Conservation (phyloP, 1,284 basidiomycete genomes). For the Pyrrhoderma lamaoense region DNA sequence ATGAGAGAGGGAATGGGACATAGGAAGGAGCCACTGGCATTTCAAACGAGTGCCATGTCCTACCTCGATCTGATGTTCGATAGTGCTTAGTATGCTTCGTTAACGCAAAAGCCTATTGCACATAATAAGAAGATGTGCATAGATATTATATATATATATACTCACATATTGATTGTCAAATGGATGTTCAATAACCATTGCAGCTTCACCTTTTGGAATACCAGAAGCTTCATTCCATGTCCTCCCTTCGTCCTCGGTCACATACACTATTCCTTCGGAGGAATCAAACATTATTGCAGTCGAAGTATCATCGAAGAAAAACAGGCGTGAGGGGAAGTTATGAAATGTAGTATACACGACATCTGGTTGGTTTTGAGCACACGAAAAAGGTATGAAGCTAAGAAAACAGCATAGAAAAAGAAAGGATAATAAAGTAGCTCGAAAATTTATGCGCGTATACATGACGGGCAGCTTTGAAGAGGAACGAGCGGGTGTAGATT, state of each 20-base stretch:
- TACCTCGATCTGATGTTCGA: conserved; percentile 79
- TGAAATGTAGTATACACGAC: conserved; percentile 43
- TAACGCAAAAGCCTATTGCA: conserved; percentile 71
- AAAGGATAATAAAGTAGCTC: too few species aligned
- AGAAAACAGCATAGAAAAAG: too few species aligned
- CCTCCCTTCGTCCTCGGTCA: conserved; percentile 90
- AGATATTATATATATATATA: conserved; percentile 22
- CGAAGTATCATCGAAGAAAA: conserved; percentile 92
- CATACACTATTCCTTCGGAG: conserved; percentile 57
- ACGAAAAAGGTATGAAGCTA: conserved; percentile 15
- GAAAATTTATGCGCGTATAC: too few species aligned
- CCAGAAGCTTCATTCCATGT: conserved; percentile 55
- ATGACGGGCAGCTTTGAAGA: too few species aligned
- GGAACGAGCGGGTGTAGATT: too few species aligned
- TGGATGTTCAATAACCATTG: conserved; percentile 83
- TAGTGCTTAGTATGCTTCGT: conserved; percentile 70
- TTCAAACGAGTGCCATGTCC: conserved; percentile 76
- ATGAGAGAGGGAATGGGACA: conserved; percentile 62
- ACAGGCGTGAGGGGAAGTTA: conserved; percentile 76
- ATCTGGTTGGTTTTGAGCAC: conserved; percentile 35
- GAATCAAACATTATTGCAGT: conserved; percentile 80
- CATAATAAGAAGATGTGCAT: conserved; percentile 2
- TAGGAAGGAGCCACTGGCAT: conserved; percentile 58
- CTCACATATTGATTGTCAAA: conserved; percentile 70
- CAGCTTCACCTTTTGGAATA: conserved; percentile 57